A percentile compares a stretch with the other conserved stretches of the same genome.
Conservation (phyloP, 805 yeast genomes). For the Candida cerambycidarum region DNA sequence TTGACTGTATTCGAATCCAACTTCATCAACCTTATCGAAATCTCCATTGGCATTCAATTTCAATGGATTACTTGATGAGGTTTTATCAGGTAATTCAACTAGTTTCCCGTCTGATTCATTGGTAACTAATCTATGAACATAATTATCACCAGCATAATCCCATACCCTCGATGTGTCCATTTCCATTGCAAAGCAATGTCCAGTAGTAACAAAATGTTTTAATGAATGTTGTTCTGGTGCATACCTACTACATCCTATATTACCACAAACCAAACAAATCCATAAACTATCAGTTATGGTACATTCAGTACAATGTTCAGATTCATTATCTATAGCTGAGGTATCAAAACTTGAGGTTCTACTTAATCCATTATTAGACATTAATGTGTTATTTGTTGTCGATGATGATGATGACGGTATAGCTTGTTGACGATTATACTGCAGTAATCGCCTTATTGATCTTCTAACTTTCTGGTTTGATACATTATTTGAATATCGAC, state of each 20-base stretch:
- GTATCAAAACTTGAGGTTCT: not conserved
- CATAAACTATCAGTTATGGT: conserved; percentile 63
- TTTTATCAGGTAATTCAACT: conserved; percentile 63
- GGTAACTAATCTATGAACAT: conserved; percentile 82
- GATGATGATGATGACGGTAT: not conserved
- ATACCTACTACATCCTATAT: conserved; percentile 89
- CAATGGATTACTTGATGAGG: conserved; percentile 8
- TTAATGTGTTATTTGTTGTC: not conserved
- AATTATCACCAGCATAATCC: conserved; percentile 91
- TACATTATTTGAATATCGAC: conserved; percentile 65
- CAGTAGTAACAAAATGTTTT: conserved; percentile 71
- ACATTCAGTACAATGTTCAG: conserved; percentile 55
- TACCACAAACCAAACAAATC: conserved; percentile 89
- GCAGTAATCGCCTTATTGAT: conserved; percentile 35
- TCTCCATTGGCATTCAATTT: conserved; percentile 14
- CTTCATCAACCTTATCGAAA: conserved; percentile 49
- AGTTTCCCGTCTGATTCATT: conserved; percentile 87
- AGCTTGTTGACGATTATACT: conserved; percentile 4
- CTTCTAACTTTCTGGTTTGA: conserved; percentile 36
- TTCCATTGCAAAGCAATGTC: conserved; percentile 92
- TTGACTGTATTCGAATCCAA: conserved; percentile 77
- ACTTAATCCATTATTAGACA: not conserved
- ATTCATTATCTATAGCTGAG: conserved; percentile 14
- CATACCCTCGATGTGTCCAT: conserved; percentile 80
- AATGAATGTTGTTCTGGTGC: conserved; percentile 79